Evolutionary conservation across 768 basidiomycete species (phyloP), one percentile per base, ranked within the genome.

Genomic region (Tricholoma bakamatsutake): DNA sequence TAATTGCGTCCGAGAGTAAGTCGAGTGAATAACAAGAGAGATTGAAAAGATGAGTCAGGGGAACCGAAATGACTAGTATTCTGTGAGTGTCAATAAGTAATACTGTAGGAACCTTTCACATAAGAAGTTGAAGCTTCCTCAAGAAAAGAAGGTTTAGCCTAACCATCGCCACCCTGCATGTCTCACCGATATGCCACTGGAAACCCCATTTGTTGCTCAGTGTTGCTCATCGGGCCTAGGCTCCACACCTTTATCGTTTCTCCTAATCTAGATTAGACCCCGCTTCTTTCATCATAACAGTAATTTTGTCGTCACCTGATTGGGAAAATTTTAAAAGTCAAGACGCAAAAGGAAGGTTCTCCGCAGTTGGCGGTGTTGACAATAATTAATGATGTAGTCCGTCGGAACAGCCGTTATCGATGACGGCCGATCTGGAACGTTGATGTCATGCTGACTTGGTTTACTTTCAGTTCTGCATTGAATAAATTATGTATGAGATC

Each of bases 161-260:
- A 35, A 51, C 50, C 21, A 51, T 30, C 50, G 24, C 21, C 35
- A 28, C 52, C 52, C 52, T 52, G 52, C 8, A 28, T n/a, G 5
- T 13, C 10, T 31, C 43, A 45, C 5, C 24, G 21, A 17, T 24
- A 24, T 24, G 21, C 21, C 2, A 21, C 11, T 45, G 18, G 27
- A 42, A 39, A 39, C 52, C 52, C 52, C 52, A 53, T 53, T 53
- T 53, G n/a, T 43, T 40, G 37, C 13, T 35, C 28, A 49, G 24
- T n/a, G 34, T 35, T 9, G 34, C 13, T 35, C 15, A 47, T 30
- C 30, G 6, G 18, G 46, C 15, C 46, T 48, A 31, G 27, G n/a
- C 46, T 48, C 46, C 46, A 48, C 0, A 24, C n/a, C 4, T 5
- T 48, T 48, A 48, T 48, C 46, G 46, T 30, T n/a, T 31, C 15